Evolutionary conservation across 208 protist species (phyloP).

Genomic region (Leishmania braziliensis): DNA sequence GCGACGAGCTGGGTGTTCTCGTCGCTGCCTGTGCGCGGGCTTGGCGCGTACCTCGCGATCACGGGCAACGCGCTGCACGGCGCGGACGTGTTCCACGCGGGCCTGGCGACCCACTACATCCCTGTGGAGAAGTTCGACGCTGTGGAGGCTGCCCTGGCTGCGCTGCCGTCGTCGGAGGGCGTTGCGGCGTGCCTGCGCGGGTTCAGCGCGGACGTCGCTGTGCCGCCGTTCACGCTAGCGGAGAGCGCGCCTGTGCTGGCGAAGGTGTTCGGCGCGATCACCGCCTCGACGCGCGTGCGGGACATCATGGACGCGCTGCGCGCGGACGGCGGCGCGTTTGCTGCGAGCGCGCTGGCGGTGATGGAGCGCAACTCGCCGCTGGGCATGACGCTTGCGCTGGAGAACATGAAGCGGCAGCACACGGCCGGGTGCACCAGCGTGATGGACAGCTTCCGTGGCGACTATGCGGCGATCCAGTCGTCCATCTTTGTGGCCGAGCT

Average conservation of each 20-base stretch:
- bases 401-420: slow-evolving; percentile 40
- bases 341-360: slow-evolving; percentile 28
- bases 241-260: slow-evolving; percentile 29
- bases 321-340: slow-evolving; percentile 45
- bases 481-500: slow-evolving; percentile 33
- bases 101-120: slow-evolving; percentile 82
- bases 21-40: slow-evolving; percentile 40
- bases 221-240: slow-evolving; percentile 58
- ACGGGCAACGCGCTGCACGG: slow-evolving; percentile 81
- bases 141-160: slow-evolving; percentile 38
- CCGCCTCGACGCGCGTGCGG: slow-evolving; percentile 36
- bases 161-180: slow-evolving; percentile 19
- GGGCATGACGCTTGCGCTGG: slow-evolving; percentile 50
- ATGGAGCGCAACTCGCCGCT: slow-evolving; percentile 60
- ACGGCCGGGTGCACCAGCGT: slow-evolving; percentile 6
- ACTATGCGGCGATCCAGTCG: slow-evolving; percentile 37
- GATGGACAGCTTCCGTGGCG: slow-evolving; percentile 22
- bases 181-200: slow-evolving; percentile 43
- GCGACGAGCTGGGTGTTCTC: slow-evolving; percentile 69
- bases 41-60: slow-evolving; percentile 80
- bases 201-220: slow-evolving; percentile 19
- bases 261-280: slow-evolving; percentile 40
- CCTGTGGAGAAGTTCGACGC: slow-evolving; percentile 27
- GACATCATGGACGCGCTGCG: slow-evolving; percentile 47
- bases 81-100: slow-evolving; percentile 61